These are phyloP conservation scores for Jamesozyma lodderae DNA, from an alignment of 805 yeast species.

Conservation along the genomic window DNA sequence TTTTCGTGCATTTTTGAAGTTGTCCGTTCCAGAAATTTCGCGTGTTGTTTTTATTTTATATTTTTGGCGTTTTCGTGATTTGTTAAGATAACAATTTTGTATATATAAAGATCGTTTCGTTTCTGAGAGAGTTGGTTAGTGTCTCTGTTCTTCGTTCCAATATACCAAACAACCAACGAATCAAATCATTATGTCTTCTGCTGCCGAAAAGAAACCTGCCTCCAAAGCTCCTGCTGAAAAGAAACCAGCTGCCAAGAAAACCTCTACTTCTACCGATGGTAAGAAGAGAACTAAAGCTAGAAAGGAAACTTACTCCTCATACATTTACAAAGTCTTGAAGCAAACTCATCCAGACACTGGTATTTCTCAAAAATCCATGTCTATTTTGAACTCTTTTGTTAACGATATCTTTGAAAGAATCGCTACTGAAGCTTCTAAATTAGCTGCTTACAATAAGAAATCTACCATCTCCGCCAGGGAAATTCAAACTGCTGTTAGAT, in stretches of 20 bases:
- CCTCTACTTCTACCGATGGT: conserved; percentile 68
- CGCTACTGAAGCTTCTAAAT: conserved; percentile 95
- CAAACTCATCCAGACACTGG: conserved; percentile 99
- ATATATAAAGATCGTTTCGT: no score
- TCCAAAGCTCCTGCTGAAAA: conserved; percentile 26
- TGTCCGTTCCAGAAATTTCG: no score
- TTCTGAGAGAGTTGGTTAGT: no score
- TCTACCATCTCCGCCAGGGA: conserved; percentile 97
- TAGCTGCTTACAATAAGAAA: conserved; percentile 98
- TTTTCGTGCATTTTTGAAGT: no score
- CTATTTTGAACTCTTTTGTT: conserved; percentile 96
- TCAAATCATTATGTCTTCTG: conserved; percentile 46
- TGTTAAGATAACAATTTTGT: no score
- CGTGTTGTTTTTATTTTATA: no score
- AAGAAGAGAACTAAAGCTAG: conserved; percentile 93
- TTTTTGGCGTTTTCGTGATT: no score
- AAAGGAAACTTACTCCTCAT: conserved; percentile 97
- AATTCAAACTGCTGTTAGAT: conserved; percentile 97
- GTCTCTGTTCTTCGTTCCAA: no score
- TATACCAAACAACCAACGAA: no score
- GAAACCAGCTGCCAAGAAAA: conserved; percentile 76
- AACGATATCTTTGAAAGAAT: conserved; percentile 97
- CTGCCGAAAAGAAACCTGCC: conserved; percentile 46
- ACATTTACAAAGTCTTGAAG: conserved; percentile 95
- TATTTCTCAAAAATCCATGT: conserved; percentile 98